Conservation (phyloP, 352 stramenopile genomes). For the Phytophthora pluvialis region DNA sequence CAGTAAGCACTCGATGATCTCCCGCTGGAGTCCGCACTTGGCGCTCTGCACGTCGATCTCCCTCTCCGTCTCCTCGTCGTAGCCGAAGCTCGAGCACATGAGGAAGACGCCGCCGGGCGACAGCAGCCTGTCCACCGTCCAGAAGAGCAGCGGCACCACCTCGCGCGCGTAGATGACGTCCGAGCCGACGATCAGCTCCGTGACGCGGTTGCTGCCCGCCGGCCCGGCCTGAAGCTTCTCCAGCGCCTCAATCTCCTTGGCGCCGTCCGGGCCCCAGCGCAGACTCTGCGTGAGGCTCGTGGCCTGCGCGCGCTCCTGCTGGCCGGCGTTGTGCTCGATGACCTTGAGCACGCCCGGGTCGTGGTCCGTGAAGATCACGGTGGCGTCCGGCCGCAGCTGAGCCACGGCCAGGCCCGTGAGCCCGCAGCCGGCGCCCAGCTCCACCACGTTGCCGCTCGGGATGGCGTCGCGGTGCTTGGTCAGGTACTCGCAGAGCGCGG, state of each 20-base stretch:
- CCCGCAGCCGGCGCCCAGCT: slow-evolving; percentile 72
- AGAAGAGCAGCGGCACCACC: slow-evolving; percentile 76
- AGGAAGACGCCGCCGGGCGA: slow-evolving; percentile 48
- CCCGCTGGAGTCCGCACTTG: slow-evolving; percentile 52
- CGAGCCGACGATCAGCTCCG: slow-evolving; percentile 72
- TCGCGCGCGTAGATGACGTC: slow-evolving; percentile 82
- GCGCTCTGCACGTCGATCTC: slow-evolving; percentile 70
- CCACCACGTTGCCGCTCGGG: slow-evolving; percentile 63
- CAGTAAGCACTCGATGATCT: slow-evolving; percentile 56
- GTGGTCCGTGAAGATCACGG: slow-evolving; percentile 83
- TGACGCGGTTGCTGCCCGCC: slow-evolving; percentile 14
- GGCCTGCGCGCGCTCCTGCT: slow-evolving; percentile 61
- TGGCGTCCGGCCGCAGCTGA: slow-evolving; percentile 62
- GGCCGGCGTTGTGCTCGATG: slow-evolving; percentile 73
- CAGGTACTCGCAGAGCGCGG: slow-evolving; percentile 72
- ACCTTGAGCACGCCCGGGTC: slow-evolving; percentile 84
- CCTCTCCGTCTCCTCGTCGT: slow-evolving; percentile 72
- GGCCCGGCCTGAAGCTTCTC: slow-evolving; percentile 36
- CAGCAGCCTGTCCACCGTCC: slow-evolving; percentile 73
- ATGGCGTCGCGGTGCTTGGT: slow-evolving; percentile 52
- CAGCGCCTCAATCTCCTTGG: slow-evolving; percentile 58
- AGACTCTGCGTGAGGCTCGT: slow-evolving; percentile 66
- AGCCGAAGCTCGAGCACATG: slow-evolving; percentile 80
- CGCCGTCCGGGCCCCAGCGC: slow-evolving; percentile 67
- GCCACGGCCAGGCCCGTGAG: slow-evolving; percentile 70